A percentile compares a stretch with the other conserved stretches of the same genome.
These are phyloP conservation scores for Aspergillus quadrilineatus DNA, from an alignment of 2,329 filamentous ascomycete species.

Conservation along the genomic window DNA sequence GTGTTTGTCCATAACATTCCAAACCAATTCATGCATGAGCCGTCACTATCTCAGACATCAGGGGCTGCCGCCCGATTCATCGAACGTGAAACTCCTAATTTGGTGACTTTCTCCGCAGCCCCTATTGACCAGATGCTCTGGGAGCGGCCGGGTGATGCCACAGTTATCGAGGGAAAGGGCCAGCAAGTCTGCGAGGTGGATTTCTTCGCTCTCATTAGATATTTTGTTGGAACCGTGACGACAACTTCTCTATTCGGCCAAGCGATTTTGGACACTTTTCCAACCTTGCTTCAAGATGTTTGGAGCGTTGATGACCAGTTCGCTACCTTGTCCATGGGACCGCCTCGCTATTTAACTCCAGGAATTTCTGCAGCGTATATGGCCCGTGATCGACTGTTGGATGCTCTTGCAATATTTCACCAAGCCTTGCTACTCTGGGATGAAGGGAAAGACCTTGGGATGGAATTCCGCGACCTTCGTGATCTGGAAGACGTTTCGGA, in stretches of 20 bases:
- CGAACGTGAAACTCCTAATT: constrained; percentile 50
- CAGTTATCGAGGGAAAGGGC: constrained; percentile 40
- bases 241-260: constrained; percentile 53
- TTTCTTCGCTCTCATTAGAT: constrained; percentile 54
- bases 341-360: constrained; percentile 58
- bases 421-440: constrained; percentile 44
- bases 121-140: constrained; percentile 62
- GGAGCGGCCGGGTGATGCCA: constrained; percentile 56
- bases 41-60: constrained; percentile 46
- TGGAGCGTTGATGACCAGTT: constrained; percentile 57
- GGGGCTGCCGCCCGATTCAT: constrained; percentile 39
- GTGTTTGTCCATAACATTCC: constrained; percentile 39
- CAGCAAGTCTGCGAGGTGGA: constrained; percentile 52
- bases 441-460: constrained; percentile 43
- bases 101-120: constrained; percentile 60
- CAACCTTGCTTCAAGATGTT: constrained; percentile 55
- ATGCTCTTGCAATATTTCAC: constrained; percentile 44
- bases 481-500: constrained; percentile 52
- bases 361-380: constrained; percentile 50
- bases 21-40: constrained; percentile 48
- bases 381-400: constrained; percentile 44
- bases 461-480: constrained; percentile 48
- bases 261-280: constrained; percentile 53
- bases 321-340: constrained; percentile 53
- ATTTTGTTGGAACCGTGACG: constrained; percentile 55